Conservation (phyloP, 768 basidiomycete genomes). For the Leccinum uliginosum region DNA sequence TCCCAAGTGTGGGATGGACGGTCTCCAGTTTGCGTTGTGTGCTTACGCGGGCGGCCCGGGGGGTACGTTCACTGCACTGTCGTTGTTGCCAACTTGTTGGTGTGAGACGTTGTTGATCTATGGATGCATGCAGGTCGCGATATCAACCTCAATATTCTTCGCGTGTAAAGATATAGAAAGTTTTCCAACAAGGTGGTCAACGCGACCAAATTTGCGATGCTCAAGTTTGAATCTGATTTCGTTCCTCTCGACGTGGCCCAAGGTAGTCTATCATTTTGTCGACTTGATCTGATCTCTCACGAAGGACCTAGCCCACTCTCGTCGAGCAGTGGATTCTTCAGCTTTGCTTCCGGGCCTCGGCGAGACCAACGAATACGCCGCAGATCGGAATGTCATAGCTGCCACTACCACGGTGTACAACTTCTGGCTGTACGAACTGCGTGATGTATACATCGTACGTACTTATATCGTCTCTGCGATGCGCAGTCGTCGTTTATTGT, state of each 20-base stretch:
- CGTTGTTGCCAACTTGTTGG: no score
- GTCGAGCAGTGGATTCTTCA: constrained; percentile 92
- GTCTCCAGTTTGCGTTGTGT: constrained; percentile 89
- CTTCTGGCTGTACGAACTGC: constrained; percentile 98
- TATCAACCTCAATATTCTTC: constrained; percentile 92
- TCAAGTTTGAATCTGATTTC: constrained; percentile 69
- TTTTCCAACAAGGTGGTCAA: constrained; percentile 99
- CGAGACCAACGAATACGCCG: constrained; percentile 71
- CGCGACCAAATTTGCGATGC: no score
- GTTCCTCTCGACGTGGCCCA: constrained; percentile 41
- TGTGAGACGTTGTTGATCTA: not conserved
- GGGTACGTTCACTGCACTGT: constrained; percentile 48
- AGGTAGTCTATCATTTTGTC: no score
- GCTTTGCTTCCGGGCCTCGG: constrained; percentile 53
- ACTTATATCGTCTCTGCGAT: not conserved
- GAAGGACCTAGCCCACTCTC: constrained; percentile 61
- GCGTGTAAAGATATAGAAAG: constrained; percentile 97
- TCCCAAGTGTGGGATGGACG: constrained; percentile 97
- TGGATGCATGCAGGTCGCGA: constrained; percentile 66
- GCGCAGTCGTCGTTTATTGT: not conserved
- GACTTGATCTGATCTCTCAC: constrained; percentile 3
- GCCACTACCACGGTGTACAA: constrained; percentile 83
- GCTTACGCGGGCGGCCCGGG: constrained; percentile 91
- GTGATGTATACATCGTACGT: constrained; percentile 94
- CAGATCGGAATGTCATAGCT: constrained; percentile 89